phyloP scores from a whole-genome alignment of 352 stramenopile genomes.

The Pythium diclinum region DNA sequence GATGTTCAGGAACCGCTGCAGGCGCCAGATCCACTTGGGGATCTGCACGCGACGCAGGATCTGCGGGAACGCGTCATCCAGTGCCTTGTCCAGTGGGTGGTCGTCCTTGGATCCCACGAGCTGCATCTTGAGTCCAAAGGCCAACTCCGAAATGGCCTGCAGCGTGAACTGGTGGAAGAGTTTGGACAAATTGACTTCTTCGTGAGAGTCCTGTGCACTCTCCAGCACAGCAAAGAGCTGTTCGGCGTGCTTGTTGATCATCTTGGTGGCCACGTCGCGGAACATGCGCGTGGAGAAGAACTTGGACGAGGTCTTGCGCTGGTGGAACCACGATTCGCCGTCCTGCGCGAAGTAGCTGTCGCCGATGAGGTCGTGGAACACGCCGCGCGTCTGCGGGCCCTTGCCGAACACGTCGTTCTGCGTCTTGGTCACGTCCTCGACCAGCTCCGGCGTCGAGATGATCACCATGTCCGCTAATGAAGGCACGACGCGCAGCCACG shows the following conservation, averaged over 20 bases:
- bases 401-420: conserved; percentile 22
- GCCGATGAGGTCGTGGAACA: conserved; percentile 22
- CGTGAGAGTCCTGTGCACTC: neutral
- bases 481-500: conserved; percentile 17
- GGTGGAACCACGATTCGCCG: conserved; percentile 17
- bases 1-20: conserved; percentile 18
- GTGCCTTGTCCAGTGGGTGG: conserved; percentile 14
- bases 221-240: conserved; percentile 5
- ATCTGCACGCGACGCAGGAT: conserved; percentile 15
- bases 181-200: conserved; percentile 14
- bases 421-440: conserved; percentile 25
- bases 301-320: conserved; percentile 16
- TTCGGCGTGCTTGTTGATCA: conserved; percentile 22
- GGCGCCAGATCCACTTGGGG: conserved; percentile 20
- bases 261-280: conserved; percentile 4
- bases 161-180: conserved; percentile 27
- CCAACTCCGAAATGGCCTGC: conserved; percentile 29
- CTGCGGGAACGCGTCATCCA: conserved; percentile 13
- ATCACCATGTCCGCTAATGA: conserved; percentile 19
- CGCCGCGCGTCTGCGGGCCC: conserved; percentile 1
- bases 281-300: conserved; percentile 21
- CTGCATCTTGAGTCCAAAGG: conserved; percentile 26
- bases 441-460: conserved; percentile 13
- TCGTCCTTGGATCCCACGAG: conserved; percentile 4
- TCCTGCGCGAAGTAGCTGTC: conserved; percentile 24